Evolutionary conservation across 805 yeast species (phyloP), one percentile per base, ranked within the genome.

Genomic region (Naumovozyma dairenensis): DNA sequence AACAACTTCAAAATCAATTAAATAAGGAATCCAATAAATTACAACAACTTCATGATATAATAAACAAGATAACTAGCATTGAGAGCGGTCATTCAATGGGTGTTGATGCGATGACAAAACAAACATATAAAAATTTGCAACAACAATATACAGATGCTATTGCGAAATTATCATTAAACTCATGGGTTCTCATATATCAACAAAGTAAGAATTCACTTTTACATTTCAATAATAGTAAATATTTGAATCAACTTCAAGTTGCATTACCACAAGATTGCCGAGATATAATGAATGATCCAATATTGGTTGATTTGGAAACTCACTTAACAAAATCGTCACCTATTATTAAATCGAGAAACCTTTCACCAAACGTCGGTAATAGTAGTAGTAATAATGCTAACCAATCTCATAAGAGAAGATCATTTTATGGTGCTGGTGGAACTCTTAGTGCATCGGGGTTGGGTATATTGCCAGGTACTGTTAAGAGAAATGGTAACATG

Each of bases 351-450:
- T 16, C 9, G 17, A 36, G 36, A 28, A 32, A 25, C 8, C 15
- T 30, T 4, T 20, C 28, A 2, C 36, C 32, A 15, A 32, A 21
- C n/a, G 16, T 14, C 3, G 17, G 18, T 7, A 6, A 16, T 7
- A 28, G 10, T 15, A 16, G 16, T 16, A 35, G 30, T 13, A 16
- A 29, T 16, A 20, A 14, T 15, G 20, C 40, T 16, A 39, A 34
- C 18, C 17, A 41, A n/a, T 36, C 39, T 7, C 28, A 33, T 7
- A 50, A 50, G 29, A 42, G 53, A 37, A 48, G 50, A 31, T 48
- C 51, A 29, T 50, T 47, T 27, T 50, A 50, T 33, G 55, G 55
- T 15, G 30, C 37, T 6, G 33, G 28, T 21, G 29, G 28, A 25
- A 16, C 36, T 6, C 20, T 35, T 13, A 9, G 4, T n/a, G n/a